A percentile compares a stretch with the other conserved stretches of the same genome.
Conservation (phyloP, 805 yeast species). For the Kuraishia ogatae region DNA sequence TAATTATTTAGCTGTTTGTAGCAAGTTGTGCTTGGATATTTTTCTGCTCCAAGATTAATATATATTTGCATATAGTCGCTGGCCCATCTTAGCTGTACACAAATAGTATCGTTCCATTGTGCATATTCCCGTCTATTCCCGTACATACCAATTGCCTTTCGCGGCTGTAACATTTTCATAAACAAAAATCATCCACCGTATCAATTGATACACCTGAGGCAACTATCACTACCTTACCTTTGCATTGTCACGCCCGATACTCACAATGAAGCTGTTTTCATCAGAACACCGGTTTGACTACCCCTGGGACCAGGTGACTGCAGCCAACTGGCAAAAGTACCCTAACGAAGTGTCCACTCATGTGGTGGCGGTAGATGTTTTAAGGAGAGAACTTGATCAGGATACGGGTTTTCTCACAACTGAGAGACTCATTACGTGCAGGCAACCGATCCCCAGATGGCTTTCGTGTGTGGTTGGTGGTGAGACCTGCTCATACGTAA, state of each 20-base stretch:
- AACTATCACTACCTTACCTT: background rate
- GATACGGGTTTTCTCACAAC: constrained; percentile 52
- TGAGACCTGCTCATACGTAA: constrained; percentile 62
- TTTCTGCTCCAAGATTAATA: too few species aligned
- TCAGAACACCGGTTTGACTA: constrained; percentile 65
- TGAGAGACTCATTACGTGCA: constrained; percentile 82
- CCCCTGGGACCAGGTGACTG: constrained; percentile 90
- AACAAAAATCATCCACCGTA: too few species aligned
- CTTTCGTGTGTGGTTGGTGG: constrained; percentile 65
- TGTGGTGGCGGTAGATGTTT: constrained; percentile 87
- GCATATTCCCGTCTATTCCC: too few species aligned
- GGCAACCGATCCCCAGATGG: constrained; percentile 85
- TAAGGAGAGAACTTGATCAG: constrained; percentile 60
- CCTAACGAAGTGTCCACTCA: constrained; percentile 93
- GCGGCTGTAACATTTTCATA: too few species aligned
- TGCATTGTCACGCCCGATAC: background rate
- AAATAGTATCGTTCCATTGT: too few species aligned
- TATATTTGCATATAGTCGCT: too few species aligned
- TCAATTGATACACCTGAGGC: background rate
- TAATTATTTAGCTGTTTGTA: too few species aligned
- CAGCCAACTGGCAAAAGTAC: constrained; percentile 94
- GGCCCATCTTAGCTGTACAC: too few species aligned
- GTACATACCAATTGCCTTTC: too few species aligned
- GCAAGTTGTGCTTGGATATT: too few species aligned
- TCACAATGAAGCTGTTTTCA: constrained; percentile 69